phyloP scores from a whole-genome alignment of 202 grass and related monocot species.

The Setaria italica region DNA sequence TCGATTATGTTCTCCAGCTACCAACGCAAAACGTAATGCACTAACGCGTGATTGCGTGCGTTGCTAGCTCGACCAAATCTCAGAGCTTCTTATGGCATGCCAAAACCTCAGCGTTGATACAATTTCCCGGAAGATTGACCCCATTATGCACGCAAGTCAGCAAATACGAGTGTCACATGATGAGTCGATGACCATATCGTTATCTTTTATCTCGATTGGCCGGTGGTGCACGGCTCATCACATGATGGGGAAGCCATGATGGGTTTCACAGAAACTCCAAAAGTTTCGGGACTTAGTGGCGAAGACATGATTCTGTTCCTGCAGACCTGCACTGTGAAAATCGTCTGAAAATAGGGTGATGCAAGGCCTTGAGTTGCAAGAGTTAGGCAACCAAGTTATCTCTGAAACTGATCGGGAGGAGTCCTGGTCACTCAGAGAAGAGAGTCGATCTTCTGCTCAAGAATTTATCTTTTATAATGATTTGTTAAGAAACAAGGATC shows the following conservation, averaged over 20 bases:
- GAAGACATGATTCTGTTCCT: background rate
- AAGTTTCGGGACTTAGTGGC: background rate
- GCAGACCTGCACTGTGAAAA: background rate
- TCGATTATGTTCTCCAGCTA: background rate
- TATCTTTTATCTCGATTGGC: background rate
- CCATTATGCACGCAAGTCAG: background rate
- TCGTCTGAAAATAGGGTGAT: background rate
- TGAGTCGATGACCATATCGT: background rate
- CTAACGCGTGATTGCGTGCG: background rate
- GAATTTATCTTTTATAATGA: background rate
- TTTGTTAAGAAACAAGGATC: background rate
- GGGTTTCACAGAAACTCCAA: background rate
- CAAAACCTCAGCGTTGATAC: background rate
- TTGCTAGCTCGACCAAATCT: background rate
- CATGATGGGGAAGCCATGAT: constrained; percentile 5
- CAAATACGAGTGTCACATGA: background rate
- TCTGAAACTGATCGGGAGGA: too few species aligned
- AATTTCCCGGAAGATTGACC: background rate
- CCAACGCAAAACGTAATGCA: too few species aligned
- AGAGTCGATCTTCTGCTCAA: background rate
- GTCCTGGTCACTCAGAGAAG: background rate
- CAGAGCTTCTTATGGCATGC: background rate
- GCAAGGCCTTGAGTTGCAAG: too few species aligned
- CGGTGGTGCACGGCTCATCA: background rate
- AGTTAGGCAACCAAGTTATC: too few species aligned